These are phyloP conservation scores for Calonectria naviculata DNA, from an alignment of 2,329 filamentous ascomycete species.

Conservation along the genomic window DNA sequence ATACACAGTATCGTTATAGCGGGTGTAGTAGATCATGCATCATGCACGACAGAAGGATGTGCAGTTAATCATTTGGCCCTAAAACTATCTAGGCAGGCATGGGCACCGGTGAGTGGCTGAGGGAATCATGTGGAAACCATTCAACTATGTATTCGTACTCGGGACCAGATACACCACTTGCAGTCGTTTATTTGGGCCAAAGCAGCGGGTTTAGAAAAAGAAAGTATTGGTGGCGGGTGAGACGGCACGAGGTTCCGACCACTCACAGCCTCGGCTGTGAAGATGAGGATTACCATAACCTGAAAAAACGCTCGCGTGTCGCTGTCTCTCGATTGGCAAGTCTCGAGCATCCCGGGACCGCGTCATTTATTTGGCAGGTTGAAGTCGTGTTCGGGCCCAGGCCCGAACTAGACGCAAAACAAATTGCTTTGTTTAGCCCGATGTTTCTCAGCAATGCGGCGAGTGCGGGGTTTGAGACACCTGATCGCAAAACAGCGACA, in stretches of 20 bases:
- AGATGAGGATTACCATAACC: not conserved
- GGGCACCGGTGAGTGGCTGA: not conserved
- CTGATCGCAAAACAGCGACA: not conserved
- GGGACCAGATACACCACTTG: not conserved
- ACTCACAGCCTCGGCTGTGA: not conserved
- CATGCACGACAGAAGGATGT: not conserved
- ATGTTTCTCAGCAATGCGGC: not conserved
- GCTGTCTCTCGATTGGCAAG: not conserved
- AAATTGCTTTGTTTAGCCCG: not conserved
- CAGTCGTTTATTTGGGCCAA: not conserved
- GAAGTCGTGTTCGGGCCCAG: not conserved
- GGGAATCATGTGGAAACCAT: not conserved
- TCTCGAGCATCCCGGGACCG: not conserved
- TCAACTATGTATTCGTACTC: not conserved
- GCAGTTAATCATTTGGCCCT: not conserved
- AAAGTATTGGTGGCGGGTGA: not conserved
- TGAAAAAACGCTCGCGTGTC: not conserved
- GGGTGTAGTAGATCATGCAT: not conserved
- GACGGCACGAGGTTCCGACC: conserved; percentile 13
- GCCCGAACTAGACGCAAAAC: not conserved
- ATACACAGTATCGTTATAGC: conserved; percentile 6
- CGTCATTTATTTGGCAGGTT: not conserved
- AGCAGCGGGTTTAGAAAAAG: not conserved
- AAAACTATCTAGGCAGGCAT: not conserved
- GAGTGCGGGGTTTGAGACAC: conserved; percentile 5